phyloP scores from a whole-genome alignment of 2,329 filamentous ascomycete species.

The Capronia epimyces region DNA sequence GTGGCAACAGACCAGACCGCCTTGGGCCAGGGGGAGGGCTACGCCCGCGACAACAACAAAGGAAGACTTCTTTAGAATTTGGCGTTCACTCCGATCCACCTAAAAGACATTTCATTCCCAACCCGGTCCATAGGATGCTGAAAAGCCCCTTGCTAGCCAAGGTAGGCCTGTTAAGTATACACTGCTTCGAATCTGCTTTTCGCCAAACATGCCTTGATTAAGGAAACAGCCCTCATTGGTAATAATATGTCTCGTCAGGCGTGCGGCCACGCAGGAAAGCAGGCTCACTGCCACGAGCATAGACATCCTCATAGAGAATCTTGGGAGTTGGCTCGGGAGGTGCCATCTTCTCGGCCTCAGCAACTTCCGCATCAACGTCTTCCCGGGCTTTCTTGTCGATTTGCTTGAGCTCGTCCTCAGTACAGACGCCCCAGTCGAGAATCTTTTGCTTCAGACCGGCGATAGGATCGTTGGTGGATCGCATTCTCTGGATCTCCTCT shows the following conservation, averaged over 20 bases:
- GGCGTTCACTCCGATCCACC: not conserved
- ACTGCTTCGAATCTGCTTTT: not conserved
- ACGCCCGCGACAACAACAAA: too few relatives aligned
- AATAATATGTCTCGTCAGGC: conserved; percentile 88
- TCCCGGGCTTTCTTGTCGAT: conserved; percentile 90
- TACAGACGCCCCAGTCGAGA: conserved; percentile 85
- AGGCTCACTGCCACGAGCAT: conserved; percentile 81
- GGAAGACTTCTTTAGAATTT: not conserved
- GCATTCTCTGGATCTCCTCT: conserved; percentile 99
- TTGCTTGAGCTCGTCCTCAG: conserved; percentile 90
- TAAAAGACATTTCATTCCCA: not conserved
- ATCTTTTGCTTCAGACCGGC: conserved; percentile 97
- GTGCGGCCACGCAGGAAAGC: conserved; percentile 81
- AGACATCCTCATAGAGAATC: conserved; percentile 95
- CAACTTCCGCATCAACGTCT: conserved; percentile 84
- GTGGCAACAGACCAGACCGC: too few relatives aligned
- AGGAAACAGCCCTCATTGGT: conserved; percentile 37
- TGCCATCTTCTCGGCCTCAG: conserved; percentile 80
- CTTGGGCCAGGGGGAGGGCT: too few relatives aligned
- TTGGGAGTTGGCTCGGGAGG: conserved; percentile 69
- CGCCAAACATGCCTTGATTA: not conserved
- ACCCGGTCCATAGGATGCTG: not conserved
- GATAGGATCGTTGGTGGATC: conserved; percentile 96
- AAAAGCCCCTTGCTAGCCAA: not conserved
- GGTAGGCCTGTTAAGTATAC: not conserved